phyloP scores from a whole-genome alignment of 352 stramenopile genomes.

The Phytopythium sindhum region DNA sequence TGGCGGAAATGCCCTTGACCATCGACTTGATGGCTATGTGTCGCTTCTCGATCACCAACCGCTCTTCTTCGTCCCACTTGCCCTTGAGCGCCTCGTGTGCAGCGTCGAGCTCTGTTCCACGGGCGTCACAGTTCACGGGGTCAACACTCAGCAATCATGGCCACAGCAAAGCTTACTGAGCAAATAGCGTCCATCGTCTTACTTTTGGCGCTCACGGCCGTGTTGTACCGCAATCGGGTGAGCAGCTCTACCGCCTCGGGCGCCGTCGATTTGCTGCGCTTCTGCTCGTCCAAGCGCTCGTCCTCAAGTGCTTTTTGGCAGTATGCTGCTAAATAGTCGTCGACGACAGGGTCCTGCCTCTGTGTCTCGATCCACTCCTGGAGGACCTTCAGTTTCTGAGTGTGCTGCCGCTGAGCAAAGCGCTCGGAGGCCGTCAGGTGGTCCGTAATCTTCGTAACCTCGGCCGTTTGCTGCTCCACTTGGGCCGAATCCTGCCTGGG shows the following conservation, averaged over 20 bases:
- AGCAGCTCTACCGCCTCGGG: slow-evolving; percentile 22
- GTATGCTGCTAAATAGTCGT: slow-evolving; percentile 13
- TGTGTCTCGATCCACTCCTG: slow-evolving; percentile 13
- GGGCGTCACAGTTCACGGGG: background rate
- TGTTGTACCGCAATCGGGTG: slow-evolving; percentile 29
- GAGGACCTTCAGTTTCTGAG: slow-evolving; percentile 9
- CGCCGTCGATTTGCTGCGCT: background rate
- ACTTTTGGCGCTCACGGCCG: slow-evolving; percentile 39
- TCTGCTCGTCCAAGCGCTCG: slow-evolving; percentile 10
- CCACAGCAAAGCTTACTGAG: too few species aligned
- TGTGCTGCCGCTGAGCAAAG: background rate
- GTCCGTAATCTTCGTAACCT: background rate
- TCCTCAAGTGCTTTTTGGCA: slow-evolving; percentile 13
- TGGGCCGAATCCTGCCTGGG: too few species aligned
- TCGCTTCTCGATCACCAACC: slow-evolving; percentile 14
- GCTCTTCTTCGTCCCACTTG: slow-evolving; percentile 34
- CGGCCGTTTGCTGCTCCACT: background rate
- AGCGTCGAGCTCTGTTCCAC: slow-evolving; percentile 26
- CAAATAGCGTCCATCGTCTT: background rate
- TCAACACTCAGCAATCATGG: too few species aligned
- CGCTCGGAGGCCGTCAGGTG: background rate
- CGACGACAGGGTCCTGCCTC: slow-evolving; percentile 10
- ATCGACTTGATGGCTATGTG: slow-evolving; percentile 28
- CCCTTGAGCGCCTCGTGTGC: slow-evolving; percentile 22
- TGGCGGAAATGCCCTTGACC: slow-evolving; percentile 31